Percentiles rank a stretch among this genome's conserved stretches.
Conservation (phyloP, 139 green algal genomes). For the Chlorella sp. region DNA sequence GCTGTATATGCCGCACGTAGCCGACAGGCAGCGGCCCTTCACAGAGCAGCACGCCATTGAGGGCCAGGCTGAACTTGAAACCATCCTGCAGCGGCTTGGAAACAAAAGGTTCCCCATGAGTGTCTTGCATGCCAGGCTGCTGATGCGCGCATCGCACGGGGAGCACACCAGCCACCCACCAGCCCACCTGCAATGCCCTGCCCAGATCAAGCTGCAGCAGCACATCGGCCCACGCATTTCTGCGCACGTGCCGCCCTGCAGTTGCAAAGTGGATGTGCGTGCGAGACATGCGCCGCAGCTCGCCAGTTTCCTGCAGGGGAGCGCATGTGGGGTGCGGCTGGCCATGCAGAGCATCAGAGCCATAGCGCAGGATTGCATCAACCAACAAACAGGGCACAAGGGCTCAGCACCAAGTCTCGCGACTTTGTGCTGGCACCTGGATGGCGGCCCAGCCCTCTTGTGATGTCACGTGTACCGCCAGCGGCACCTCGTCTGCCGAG, state of each 20-base stretch:
- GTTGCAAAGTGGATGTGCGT: slow-evolving; percentile 23
- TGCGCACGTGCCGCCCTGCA: background rate
- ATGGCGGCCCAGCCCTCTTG: slow-evolving; percentile 1
- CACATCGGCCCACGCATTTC: slow-evolving; percentile 7
- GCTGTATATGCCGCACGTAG: background rate
- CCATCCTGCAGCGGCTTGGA: background rate
- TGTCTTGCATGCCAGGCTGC: background rate
- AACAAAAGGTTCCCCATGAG: background rate
- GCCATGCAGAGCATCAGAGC: background rate
- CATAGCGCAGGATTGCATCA: too few relatives aligned
- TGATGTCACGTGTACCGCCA: slow-evolving; percentile 4
- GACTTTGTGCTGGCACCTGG: background rate
- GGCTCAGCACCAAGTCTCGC: too few relatives aligned
- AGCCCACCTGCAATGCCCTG: background rate
- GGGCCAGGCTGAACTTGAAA: background rate
- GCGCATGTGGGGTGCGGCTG: too few relatives aligned
- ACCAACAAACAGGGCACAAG: too few relatives aligned
- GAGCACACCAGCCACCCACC: background rate
- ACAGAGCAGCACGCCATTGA: slow-evolving; percentile 21
- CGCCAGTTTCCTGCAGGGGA: background rate
- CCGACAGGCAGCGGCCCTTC: background rate
- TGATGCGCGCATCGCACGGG: too few relatives aligned
- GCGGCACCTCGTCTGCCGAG: background rate
- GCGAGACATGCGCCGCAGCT: background rate
- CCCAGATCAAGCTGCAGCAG: background rate